Conservation (phyloP, 768 basidiomycete genomes). For the button mushroom (Agaricus bisporus) region DNA sequence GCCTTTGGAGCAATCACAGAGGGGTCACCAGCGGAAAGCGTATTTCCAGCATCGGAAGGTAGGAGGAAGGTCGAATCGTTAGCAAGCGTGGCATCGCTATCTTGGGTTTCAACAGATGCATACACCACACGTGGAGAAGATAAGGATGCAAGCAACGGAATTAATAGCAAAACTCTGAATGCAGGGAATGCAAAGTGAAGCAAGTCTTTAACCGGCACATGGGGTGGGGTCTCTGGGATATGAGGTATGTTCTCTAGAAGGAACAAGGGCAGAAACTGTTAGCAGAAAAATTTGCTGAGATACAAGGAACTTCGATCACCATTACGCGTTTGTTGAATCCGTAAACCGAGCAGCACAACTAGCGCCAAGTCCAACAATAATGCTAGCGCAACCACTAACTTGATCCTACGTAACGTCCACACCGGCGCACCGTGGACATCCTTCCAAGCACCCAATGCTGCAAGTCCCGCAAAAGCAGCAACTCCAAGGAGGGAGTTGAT, state of each 20-base stretch:
- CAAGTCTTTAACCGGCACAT: conserved; percentile 22
- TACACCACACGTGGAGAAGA: conserved; percentile 62
- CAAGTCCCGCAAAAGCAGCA: conserved; percentile 63
- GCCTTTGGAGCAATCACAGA: conserved; percentile 31
- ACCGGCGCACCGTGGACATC: conserved; percentile 65
- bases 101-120: conserved; percentile 39
- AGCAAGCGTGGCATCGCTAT: conserved; percentile 30
- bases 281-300: conserved; percentile 4
- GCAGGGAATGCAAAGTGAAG: conserved; percentile 47
- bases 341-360: conserved; percentile 45
- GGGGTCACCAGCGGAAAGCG: conserved; percentile 46
- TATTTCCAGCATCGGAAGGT: conserved; percentile 39
- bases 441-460: conserved; percentile 75
- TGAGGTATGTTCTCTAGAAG: conserved; percentile 15
- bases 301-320: conserved; percentile 22
- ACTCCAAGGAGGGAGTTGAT: conserved; percentile 64
- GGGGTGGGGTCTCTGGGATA: conserved; percentile 22
- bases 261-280: neutral
- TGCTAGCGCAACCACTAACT: conserved; percentile 44
- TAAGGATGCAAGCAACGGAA: conserved; percentile 56
- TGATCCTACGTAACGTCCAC: conserved; percentile 59
- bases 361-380: conserved; percentile 56
- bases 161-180: conserved; percentile 58
- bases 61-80: conserved; percentile 51
- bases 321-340: conserved; percentile 27